Base-by-base conservation (phyloP, 2,329 filamentous ascomycete species). In the Ascochyta lentis region DNA sequence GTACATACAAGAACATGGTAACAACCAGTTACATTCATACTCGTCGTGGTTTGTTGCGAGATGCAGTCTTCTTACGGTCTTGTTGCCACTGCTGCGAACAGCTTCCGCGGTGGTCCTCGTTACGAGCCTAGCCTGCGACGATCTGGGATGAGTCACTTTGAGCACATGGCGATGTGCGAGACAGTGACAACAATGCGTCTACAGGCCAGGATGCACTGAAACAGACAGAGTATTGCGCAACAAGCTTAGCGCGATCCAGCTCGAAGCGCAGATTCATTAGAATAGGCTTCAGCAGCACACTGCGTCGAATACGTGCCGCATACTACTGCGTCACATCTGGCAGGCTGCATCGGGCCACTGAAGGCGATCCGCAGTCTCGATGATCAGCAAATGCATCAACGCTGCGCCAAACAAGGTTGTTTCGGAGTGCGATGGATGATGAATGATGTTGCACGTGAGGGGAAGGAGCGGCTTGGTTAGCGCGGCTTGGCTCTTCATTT, bases 131-230 rank as follows among this genome's bases (percentile, higher is more conserved):
- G 48, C 48, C 39, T 55, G 40, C 34, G 44, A 51, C 54, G 54
- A 62, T 55, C 27, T 15, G 6, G 29, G 31, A 53, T 56, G 60
- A 62, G 57, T 62, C 60, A 60, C 39, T 55, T n/a, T 51, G 57
- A 58, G 48, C 43, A 45, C 56, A 33, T 47, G 10, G 15, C 22
- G 19, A 9, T 24, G 41, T 46, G 46, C 8, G 46, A 31, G 23
- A 40, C 35, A 4, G 22, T n/a, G 12, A 27, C 12, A 15, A 40
- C 27, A 24, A 43, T n/a, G 22, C 13, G 16, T 31, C 23, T n/a
- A n/a, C 38, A 22, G n/a, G 12, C 24, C 37, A 22, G 41, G 16
- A 23, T 42, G 29, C 15, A 35, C 2, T 26, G 37, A 26, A 23
- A 33, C 15, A 24, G 34, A 37, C 8, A 9, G 2, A 37, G n/a